Conservation (phyloP, 306 rosid species). For the Rubus parviflorus region DNA sequence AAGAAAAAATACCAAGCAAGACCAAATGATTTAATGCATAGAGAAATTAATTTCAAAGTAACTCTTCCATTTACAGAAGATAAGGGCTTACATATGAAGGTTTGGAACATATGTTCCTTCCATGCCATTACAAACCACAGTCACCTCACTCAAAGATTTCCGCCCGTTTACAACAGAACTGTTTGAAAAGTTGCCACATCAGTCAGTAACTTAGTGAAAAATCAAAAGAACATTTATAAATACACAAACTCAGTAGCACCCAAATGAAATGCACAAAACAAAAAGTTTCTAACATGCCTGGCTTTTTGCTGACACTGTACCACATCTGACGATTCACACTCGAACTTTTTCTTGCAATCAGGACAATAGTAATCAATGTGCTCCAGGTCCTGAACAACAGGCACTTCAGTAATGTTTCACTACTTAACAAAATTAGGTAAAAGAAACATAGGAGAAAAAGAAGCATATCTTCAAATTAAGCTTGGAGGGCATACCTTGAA, state of each 20-base stretch:
- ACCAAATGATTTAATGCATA: not conserved
- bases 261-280: constrained; percentile 15
- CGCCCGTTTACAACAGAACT: constrained; percentile 45
- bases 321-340: constrained; percentile 38
- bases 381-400: constrained; percentile 63
- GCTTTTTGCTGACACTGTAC: constrained; percentile 40
- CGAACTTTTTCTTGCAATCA: constrained; percentile 61
- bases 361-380: constrained; percentile 83
- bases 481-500: constrained; percentile 56
- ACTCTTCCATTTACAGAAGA: constrained; percentile 18
- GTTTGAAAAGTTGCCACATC: constrained; percentile 34
- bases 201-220: constrained; percentile 22
- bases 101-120: constrained; percentile 78
- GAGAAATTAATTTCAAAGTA: not conserved
- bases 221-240: constrained; percentile 9
- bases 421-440: constrained; percentile 16
- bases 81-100: constrained; percentile 79
- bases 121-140: constrained; percentile 95
- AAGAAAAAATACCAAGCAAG: not conserved
- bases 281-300: constrained; percentile 47
- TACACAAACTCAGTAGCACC: constrained; percentile 3
- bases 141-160: constrained; percentile 35
- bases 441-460: constrained; percentile 21
- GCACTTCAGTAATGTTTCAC: constrained; percentile 19
- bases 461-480: constrained; percentile 16